Evolutionary conservation across 176 grass and related monocot species (phyloP).

Genomic region (Hordeum marinum): DNA sequence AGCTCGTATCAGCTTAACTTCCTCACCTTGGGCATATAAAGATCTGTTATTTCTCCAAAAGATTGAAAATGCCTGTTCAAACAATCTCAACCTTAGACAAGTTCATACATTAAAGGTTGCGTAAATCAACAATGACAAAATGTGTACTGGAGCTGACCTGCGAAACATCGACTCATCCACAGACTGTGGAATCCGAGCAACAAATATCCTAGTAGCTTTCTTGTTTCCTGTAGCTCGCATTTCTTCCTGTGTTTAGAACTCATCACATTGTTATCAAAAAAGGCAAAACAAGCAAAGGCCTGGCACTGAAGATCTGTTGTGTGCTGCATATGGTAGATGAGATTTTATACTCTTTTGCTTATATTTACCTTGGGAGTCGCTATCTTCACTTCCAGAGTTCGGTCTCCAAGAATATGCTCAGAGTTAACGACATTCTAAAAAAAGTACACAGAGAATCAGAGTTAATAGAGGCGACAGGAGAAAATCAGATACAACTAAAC

Average conservation of each 20-base stretch:
- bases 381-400: conserved; percentile 87
- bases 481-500: conserved; percentile 6
- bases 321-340: not conserved
- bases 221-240: conserved; percentile 60
- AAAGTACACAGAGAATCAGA: not conserved
- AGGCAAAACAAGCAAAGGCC: not conserved
- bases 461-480: not conserved
- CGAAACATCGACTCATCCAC: conserved; percentile 72
- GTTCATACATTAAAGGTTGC: not conserved
- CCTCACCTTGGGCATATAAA: conserved; percentile 88
- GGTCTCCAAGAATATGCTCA: conserved; percentile 74
- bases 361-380: conserved; percentile 69
- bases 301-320: not conserved
- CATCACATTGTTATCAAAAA: conserved; percentile 6
- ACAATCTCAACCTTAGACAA: conserved; percentile 8
- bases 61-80: conserved; percentile 72
- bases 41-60: conserved; percentile 74
- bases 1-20: not conserved
- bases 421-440: conserved; percentile 62
- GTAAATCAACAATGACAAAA: not conserved
- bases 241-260: conserved; percentile 62
- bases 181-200: conserved; percentile 74
- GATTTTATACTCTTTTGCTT: not conserved
- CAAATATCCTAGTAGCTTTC: conserved; percentile 85
- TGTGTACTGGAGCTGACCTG: conserved; percentile 29